A percentile compares a stretch with the other conserved stretches of the same genome.
Conservation (phyloP, 2,329 filamentous ascomycete species). For the Zymoseptoria passerinii region DNA sequence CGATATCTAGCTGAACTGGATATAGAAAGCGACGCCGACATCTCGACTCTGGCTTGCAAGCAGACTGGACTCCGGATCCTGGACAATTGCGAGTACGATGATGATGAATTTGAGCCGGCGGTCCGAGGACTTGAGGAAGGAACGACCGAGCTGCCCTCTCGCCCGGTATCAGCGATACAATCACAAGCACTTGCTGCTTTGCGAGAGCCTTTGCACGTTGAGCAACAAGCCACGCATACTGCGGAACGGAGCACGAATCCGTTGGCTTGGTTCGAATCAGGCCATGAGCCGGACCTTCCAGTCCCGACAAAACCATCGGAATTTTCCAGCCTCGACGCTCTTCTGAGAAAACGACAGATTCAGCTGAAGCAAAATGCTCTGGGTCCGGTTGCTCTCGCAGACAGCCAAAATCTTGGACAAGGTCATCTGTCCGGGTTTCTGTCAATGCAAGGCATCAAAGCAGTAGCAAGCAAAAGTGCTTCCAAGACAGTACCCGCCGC, state of each 20-base stretch:
- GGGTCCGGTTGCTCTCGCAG: not conserved
- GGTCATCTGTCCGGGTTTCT: not conserved
- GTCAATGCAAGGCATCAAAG: not conserved
- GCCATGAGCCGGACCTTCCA: not conserved
- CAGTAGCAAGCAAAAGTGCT: not conserved
- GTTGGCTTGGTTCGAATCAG: not conserved
- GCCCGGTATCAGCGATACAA: not conserved
- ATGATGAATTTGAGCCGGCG: constrained; percentile 3
- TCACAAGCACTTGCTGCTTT: not conserved
- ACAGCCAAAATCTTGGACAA: not conserved
- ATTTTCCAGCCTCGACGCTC: constrained; percentile 21
- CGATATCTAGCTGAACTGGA: constrained; percentile 31
- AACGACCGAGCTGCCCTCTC: not conserved
- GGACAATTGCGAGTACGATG: constrained; percentile 18
- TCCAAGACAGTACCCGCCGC: not conserved
- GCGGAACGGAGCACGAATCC: not conserved
- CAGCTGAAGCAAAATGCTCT: constrained; percentile 15
- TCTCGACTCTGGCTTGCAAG: constrained; percentile 41
- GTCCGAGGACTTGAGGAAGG: no score
- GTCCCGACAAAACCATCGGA: not conserved
- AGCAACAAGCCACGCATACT: not conserved
- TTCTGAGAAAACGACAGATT: constrained; percentile 36
- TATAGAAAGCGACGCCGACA: constrained; percentile 31
- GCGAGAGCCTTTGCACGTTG: not conserved
- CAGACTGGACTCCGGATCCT: constrained; percentile 41